phyloP scores from a whole-genome alignment of 371 early-diverging fungal species.

The Choanephora cucurbitarum region DNA sequence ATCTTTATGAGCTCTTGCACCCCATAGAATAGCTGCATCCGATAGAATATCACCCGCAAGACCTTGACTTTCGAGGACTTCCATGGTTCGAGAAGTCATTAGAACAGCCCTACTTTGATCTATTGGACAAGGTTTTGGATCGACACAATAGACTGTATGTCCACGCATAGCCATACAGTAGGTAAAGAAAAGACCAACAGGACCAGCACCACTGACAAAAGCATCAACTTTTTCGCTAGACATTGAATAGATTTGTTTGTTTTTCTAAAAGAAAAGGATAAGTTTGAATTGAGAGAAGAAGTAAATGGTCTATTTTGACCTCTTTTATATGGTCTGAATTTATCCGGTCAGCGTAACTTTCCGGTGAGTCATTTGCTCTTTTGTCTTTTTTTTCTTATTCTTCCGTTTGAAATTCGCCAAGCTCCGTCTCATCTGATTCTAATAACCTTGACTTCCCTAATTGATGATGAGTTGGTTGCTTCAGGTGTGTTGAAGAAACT shows the following conservation, averaged over 20 bases:
- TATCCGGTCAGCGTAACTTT: not conserved
- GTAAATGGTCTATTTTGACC: too few relatives aligned
- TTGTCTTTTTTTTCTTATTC: too few relatives aligned
- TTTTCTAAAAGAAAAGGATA: too few relatives aligned
- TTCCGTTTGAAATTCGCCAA: too few relatives aligned
- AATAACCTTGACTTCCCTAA: too few relatives aligned
- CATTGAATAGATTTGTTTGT: not conserved
- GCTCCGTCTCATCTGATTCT: too few relatives aligned
- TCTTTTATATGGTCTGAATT: not conserved
- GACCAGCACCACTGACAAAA: slow-evolving; percentile 48
- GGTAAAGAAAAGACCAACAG: slow-evolving; percentile 46
- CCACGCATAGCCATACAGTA: slow-evolving; percentile 38
- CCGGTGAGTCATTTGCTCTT: too few relatives aligned
- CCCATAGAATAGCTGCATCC: slow-evolving; percentile 22
- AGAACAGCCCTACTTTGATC: slow-evolving; percentile 46
- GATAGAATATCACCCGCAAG: slow-evolving; percentile 29
- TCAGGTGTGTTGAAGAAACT: too few relatives aligned
- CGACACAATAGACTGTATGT: slow-evolving; percentile 41
- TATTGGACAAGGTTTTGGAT: slow-evolving; percentile 36
- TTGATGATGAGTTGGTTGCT: too few relatives aligned
- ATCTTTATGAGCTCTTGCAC: slow-evolving; percentile 21
- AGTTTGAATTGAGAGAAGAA: too few relatives aligned
- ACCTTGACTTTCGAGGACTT: slow-evolving; percentile 33
- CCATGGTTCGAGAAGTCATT: slow-evolving; percentile 41
- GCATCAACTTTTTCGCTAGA: slow-evolving; percentile 24